phyloP scores from a whole-genome alignment of 192 early-diverging fungal species.

The Haplosporangium gracile region DNA sequence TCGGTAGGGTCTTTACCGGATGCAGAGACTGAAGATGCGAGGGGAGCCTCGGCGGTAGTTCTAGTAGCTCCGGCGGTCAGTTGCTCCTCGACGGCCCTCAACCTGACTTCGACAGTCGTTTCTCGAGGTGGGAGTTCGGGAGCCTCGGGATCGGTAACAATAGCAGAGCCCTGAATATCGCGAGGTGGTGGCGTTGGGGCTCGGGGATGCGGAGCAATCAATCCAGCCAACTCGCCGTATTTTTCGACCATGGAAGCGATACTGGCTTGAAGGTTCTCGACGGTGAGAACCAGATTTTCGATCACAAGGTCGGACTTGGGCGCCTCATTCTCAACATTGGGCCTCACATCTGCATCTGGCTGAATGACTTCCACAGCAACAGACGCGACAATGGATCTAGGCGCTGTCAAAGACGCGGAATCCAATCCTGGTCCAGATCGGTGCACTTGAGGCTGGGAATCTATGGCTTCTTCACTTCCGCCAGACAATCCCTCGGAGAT shows the following conservation, averaged over 20 bases:
- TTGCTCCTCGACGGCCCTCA: not conserved
- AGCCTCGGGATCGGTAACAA: not conserved
- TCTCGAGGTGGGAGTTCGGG: slow-evolving; percentile 14
- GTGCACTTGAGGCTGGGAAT: not conserved
- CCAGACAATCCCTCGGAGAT: not conserved
- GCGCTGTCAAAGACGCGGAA: no score
- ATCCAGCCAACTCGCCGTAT: not conserved
- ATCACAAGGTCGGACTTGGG: not conserved
- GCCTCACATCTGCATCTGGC: not conserved
- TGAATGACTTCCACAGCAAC: not conserved
- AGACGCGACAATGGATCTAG: not conserved
- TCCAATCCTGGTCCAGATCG: not conserved
- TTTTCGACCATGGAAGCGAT: slow-evolving; percentile 26
- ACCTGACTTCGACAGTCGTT: not conserved
- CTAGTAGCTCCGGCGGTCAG: not conserved
- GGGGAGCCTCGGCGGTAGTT: not conserved
- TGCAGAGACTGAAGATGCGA: not conserved
- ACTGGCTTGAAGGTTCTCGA: slow-evolving; percentile 8
- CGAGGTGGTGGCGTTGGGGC: not conserved
- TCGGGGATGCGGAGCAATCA: not conserved
- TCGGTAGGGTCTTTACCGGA: not conserved
- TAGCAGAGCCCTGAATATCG: not conserved
- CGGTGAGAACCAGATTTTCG: not conserved
- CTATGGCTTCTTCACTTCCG: not conserved
- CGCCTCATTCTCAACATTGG: not conserved